Base-by-base conservation (phyloP, 1,139 yeast species). In the Meyerozyma guilliermondii region DNA sequence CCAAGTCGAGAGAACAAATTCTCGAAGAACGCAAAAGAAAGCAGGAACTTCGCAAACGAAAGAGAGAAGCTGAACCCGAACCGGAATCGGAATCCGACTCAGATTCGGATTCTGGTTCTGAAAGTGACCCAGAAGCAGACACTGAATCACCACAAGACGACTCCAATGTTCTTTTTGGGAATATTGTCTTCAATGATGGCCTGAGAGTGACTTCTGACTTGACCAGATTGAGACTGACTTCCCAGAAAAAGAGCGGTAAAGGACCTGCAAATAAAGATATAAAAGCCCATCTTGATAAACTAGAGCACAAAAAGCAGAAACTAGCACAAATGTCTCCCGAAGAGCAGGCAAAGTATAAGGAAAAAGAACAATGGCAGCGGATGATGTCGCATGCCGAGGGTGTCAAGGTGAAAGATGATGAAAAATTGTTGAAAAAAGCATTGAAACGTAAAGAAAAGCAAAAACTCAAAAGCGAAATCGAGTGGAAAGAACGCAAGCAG, bases 361-460 rank as follows among this genome's bases (percentile, higher is more conserved):
- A 85, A 49, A 88, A 89, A 55, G 83, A 81, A 33, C 80, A 83
- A 55, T 92, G 99, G 99, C 81, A 79, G 54, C 76, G 79, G 52
- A 87, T 94, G 16, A 72, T 91, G 68, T 76, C 85, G 28, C 92
- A 85, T 56, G 91, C 95, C 3, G 96, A 89, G 63, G 98, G 98
- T 39, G 67, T 80, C 24, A 91, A 88, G 61, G 70, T 91, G 40
- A 86, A 85, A 55, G 97, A 94, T 61, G 95, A 92, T 60, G 98
- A 91, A 60, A 83, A 81, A 58, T 68, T 92, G 53, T 75, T 94
- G 62, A 84, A 83, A 55, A 91, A 88, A 62, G 87, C 98, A 1
- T 65, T 92, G 48, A 89, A 86, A 67, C 76, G 87, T 54, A 87
- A 87, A 58, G 95, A 86, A 54, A 79, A 84, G 48, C 74, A 78